Evolutionary conservation across 306 rosid genomes (phyloP).

Genomic region (Pterocarpus macrocarpus): DNA sequence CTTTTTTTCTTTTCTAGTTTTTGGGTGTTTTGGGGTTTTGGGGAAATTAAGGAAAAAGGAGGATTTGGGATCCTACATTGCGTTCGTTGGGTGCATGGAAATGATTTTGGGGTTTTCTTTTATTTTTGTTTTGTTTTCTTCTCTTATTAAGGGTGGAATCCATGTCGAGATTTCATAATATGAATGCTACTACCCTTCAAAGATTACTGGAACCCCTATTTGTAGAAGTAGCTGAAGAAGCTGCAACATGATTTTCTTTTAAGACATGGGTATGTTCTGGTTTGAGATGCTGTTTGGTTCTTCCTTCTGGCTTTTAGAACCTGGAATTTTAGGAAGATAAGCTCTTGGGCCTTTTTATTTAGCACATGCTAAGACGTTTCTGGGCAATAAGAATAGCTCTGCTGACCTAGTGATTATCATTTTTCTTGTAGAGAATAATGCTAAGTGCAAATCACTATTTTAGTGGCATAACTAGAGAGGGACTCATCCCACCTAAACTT

Average conservation of each 20-base stretch:
- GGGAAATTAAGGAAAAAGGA: not conserved
- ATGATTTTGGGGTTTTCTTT: not conserved
- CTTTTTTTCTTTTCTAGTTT: not conserved
- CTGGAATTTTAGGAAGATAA: not conserved
- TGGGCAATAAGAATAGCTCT: not conserved
- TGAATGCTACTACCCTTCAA: not conserved
- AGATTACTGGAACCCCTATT: not conserved
- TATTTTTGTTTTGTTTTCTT: not conserved
- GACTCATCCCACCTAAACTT: not conserved
- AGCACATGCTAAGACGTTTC: not conserved
- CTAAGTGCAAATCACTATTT: not conserved
- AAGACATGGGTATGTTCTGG: not conserved
- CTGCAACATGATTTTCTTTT: not conserved
- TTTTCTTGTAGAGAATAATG: not conserved
- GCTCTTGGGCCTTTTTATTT: constrained; percentile 6
- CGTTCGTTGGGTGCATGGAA: not conserved
- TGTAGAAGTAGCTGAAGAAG: not conserved
- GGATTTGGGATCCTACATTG: not conserved
- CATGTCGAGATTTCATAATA: not conserved
- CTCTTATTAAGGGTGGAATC: not conserved
- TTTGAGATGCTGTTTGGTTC: constrained; percentile 5
- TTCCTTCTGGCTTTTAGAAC: not conserved
- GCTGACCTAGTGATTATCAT: not conserved
- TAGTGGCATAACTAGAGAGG: not conserved
- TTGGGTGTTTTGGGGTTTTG: not conserved